Base-by-base conservation (phyloP, 208 protist species). In the Leptomonas seymouri region DNA sequence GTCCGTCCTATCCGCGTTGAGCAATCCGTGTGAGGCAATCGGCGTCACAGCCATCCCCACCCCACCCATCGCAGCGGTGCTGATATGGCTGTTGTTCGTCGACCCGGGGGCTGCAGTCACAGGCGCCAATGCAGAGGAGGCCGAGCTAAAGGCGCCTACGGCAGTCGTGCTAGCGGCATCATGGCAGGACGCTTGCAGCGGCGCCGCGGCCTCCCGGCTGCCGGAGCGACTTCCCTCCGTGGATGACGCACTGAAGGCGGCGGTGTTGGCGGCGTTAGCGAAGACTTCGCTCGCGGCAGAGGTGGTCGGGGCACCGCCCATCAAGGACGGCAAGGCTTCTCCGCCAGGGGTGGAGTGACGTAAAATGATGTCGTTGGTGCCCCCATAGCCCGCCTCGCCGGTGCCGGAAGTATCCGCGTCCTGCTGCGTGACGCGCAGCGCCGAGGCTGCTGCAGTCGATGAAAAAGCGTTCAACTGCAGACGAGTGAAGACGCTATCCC, bases 131-230 rank as follows among this genome's bases (percentile, higher is more conserved):
- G 23, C 56, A 0, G 56, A 41, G 42, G 58, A 53, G 18, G 44
- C 18, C 1, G 44, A 46, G 34, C 25, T 34, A 30, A 65, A 41
- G 18, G 36, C 21, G 60, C 42, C 45, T 2, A 9, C 44, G 5
- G 46, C 31, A 7, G 45, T 44, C 9, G 39, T 39, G 44, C 16
- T 53, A 14, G 27, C 27, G 28, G 15, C 44, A 14, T 44, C 60
- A 28, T 46, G 60, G 31, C n/a, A 30, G 46, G 18, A 18, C 31
- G 60, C 9, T 9, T 39, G 46, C 46, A 60, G 46, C 34, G 70
- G 39, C 28, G 44, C 42, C 25, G 68, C 62, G 0, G 36, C 69
- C 27, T 76, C 70, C 61, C 62, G 69, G 58, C 70, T 69, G n/a
- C 65, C 62, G 31, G 31, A 45, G 48, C 70, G 62, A 21, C 70